phyloP scores from a whole-genome alignment of 176 grass and related monocot species.

The maize (Zea mays) region DNA sequence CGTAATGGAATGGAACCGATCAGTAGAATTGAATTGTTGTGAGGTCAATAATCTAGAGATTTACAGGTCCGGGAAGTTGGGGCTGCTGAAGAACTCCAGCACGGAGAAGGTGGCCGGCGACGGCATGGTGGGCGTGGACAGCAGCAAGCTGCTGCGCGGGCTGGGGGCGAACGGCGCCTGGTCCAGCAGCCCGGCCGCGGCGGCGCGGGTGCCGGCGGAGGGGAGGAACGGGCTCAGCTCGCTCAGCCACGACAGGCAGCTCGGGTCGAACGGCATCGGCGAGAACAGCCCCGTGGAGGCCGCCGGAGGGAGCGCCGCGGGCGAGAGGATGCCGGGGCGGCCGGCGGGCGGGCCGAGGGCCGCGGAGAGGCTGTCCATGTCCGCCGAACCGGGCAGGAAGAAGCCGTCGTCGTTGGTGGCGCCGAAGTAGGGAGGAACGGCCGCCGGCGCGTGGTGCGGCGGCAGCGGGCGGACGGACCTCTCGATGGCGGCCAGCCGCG shows the following conservation, averaged over 20 bases:
- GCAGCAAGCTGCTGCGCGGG: conserved; percentile 51
- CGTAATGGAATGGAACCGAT: neutral
- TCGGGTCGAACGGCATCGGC: conserved; percentile 63
- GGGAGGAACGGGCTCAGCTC: conserved; percentile 75
- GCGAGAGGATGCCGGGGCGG: conserved; percentile 72
- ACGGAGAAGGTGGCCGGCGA: conserved; percentile 56
- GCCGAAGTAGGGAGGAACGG: neutral
- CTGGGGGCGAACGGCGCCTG: conserved; percentile 36
- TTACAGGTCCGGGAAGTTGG: conserved; percentile 46
- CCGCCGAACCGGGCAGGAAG: neutral
- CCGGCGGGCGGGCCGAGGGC: neutral
- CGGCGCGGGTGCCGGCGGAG: conserved; percentile 24
- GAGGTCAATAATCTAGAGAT: neutral
- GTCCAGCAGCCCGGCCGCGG: neutral
- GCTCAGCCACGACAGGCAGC: conserved; percentile 51
- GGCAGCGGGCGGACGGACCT: conserved; percentile 53
- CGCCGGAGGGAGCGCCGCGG: conserved; percentile 50
- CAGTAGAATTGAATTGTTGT: neutral
- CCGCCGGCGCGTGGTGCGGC: neutral
- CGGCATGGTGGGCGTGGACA: conserved; percentile 62
- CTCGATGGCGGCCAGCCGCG: conserved; percentile 76
- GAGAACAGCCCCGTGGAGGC: conserved; percentile 66
- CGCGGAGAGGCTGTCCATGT: conserved; percentile 6
- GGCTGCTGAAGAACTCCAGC: conserved; percentile 46
- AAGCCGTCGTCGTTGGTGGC: neutral